These are phyloP conservation scores for Quercus suber DNA, from an alignment of 306 rosid species.

Conservation along the genomic window DNA sequence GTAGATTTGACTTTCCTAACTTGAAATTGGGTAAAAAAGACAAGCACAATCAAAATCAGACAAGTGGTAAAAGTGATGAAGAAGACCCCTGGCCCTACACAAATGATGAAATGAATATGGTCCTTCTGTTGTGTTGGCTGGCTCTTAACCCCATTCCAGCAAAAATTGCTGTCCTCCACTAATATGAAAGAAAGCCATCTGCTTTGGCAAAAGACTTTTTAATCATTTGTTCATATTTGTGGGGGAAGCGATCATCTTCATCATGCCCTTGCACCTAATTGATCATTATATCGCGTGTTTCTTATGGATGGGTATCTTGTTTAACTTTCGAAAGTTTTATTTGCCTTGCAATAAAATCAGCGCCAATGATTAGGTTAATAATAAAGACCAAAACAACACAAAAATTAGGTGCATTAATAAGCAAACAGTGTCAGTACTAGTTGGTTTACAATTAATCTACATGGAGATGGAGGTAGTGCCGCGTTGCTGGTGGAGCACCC, in stretches of 20 bases:
- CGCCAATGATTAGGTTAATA: not conserved
- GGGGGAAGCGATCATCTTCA: not conserved
- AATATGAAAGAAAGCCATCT: not conserved
- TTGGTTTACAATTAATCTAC: not conserved
- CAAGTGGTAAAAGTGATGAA: too few relatives aligned
- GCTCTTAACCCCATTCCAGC: not conserved
- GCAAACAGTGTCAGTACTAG: not conserved
- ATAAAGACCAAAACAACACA: not conserved
- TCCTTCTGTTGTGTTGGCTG: not conserved
- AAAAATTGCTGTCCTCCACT: not conserved
- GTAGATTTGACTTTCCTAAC: too few relatives aligned
- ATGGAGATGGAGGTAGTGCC: not conserved
- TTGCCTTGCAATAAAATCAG: not conserved
- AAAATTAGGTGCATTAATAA: not conserved
- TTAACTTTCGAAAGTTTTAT: too few relatives aligned
- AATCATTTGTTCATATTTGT: not conserved
- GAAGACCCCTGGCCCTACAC: too few relatives aligned
- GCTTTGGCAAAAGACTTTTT: not conserved
- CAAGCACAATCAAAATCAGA: too few relatives aligned
- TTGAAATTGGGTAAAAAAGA: too few relatives aligned
- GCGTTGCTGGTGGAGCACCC: too few relatives aligned
- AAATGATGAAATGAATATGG: too few relatives aligned
- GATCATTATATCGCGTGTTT: constrained; percentile 1
- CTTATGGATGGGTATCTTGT: too few relatives aligned
- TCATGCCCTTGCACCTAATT: not conserved